Conservation (phyloP, 2,329 filamentous ascomycete species). For the Aspergillus oerlinghausenensis region DNA sequence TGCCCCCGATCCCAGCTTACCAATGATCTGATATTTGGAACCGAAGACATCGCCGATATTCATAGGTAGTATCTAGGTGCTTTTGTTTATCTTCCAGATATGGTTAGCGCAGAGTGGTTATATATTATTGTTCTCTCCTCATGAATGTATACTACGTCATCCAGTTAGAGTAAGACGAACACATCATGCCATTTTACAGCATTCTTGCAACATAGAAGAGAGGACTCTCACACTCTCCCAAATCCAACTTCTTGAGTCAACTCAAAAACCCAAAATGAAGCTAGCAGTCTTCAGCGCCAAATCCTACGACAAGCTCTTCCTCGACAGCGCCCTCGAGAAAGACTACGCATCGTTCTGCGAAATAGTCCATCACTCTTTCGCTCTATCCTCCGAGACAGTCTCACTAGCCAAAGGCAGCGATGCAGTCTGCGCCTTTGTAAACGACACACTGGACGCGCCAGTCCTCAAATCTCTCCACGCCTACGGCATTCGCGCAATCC, state of each 20-base stretch:
- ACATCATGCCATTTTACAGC: background rate
- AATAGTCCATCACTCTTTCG: constrained; percentile 55
- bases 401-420: constrained; percentile 49
- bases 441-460: constrained; percentile 52
- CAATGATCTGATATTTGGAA: constrained; percentile 24
- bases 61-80: constrained; percentile 18
- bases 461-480: constrained; percentile 51
- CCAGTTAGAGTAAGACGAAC: background rate
- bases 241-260: background rate
- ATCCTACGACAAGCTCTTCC: constrained; percentile 56
- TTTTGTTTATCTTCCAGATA: too few relatives aligned
- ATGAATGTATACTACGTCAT: background rate
- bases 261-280: constrained; percentile 41
- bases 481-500: constrained; percentile 53
- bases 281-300: constrained; percentile 63
- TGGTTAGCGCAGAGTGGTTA: too few relatives aligned
- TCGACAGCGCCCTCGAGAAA: constrained; percentile 39
- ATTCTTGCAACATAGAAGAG: background rate
- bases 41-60: constrained; percentile 26
- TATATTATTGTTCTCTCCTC: too few relatives aligned
- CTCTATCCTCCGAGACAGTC: constrained; percentile 54
- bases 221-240: background rate
- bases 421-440: constrained; percentile 66
- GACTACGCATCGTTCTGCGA: constrained; percentile 38
- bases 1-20: constrained; percentile 28